Base-by-base conservation (phyloP, 108 stramenopile species). In the Aureococcus anophagefferens region DNA sequence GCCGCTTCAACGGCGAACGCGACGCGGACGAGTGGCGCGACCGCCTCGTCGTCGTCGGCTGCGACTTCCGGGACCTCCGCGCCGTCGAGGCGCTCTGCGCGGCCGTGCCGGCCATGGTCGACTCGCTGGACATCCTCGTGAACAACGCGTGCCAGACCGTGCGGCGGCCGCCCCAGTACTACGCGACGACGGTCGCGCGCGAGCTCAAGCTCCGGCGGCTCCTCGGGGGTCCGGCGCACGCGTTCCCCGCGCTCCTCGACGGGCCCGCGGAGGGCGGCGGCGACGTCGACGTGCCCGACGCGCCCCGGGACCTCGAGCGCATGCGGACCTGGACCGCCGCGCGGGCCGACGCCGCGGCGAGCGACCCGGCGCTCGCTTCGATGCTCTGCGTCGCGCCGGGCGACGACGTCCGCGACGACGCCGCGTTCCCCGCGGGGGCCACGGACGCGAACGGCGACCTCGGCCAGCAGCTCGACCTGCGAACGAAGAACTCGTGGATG, bases 111-210 rank as follows among this genome's bases (percentile, higher is more conserved):
- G 25, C 17, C 21, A 18, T 59, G 21, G 7, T 59, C 21, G 51
- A 11, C 21, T 59, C 21, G 17, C 84, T 94, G 63, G 91, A 94
- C 75, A 79, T 92, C 5, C 71, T 94, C 62, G 90, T 94, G 64
- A 92, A 93, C 75, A 94, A 94, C 79, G 93, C 93, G 0, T 94
- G 93, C 80, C 93, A 94, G 80, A 94, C 93, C 0, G 82, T 94
- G 3, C 86, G 93, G 51, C 82, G 93, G 37, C 91, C 91, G 32
- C 80, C 82, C 18, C 86, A 76, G 30, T 94, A 91, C 75, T 94
- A 94, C 71, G n/a, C 78, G 44, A 89, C 89, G 17, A 66, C 81
- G 46, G 86, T 91, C 64, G 72, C 83, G 33, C 81, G 82, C 45
- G 93, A 94, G 72, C 73, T 82, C 40, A 64, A 75, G 32, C 69